Evolutionary conservation across 768 basidiomycete species (phyloP).

Genomic region (Macrolepiota albuminosa): DNA sequence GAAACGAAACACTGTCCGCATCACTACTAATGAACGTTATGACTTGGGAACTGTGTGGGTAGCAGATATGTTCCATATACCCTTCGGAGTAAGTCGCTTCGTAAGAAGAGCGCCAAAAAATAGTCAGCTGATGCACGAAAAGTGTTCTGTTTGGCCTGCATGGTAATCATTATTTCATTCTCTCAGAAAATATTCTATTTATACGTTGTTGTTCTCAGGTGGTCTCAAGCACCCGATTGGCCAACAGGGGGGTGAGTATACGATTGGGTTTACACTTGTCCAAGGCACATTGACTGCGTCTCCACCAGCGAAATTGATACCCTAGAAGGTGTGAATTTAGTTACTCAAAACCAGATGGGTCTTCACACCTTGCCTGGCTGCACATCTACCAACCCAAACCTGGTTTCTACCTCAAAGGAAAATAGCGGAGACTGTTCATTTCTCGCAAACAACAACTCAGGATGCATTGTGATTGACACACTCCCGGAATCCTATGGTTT

Average conservation of each 20-base stretch:
- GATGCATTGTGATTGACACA: constrained; percentile 60
- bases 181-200: neutral
- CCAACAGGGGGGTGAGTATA: constrained; percentile 50
- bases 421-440: constrained; percentile 58
- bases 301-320: constrained; percentile 62
- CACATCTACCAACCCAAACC: constrained; percentile 40
- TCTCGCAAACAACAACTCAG: constrained; percentile 48
- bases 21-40: constrained; percentile 51
- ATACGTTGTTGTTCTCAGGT: constrained; percentile 19
- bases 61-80: constrained; percentile 60
- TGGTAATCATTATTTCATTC: constrained; percentile 30
- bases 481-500: constrained; percentile 55
- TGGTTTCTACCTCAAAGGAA: constrained; percentile 45
- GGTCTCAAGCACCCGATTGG: constrained; percentile 56
- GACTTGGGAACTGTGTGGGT: constrained; percentile 60
- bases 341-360: constrained; percentile 59
- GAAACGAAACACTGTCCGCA: constrained; percentile 67
- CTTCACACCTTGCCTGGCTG: constrained; percentile 68
- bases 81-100: constrained; percentile 46
- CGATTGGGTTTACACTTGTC: neutral
- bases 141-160: constrained; percentile 71
- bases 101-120: neutral
- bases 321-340: constrained; percentile 75
- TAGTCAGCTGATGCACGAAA: neutral
- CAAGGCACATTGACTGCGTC: neutral